These are phyloP conservation scores for Potentilla sterilis DNA, from an alignment of 306 rosid genomes.

Conservation along the genomic window DNA sequence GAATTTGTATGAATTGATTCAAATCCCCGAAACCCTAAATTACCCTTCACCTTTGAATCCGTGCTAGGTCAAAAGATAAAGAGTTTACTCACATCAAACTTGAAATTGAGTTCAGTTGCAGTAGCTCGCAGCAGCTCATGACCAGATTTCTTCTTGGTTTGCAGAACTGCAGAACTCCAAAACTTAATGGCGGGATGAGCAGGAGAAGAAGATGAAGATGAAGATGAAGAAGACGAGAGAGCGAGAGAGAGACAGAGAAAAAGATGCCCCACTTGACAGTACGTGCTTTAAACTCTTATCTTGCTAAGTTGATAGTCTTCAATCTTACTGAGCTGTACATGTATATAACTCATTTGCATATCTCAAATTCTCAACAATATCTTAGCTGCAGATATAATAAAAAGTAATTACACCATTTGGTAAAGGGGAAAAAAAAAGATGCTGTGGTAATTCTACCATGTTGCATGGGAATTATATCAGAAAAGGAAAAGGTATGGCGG, in stretches of 20 bases:
- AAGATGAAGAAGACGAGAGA: neutral
- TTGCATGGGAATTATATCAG: conserved; percentile 32
- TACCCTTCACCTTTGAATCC: conserved; percentile 2
- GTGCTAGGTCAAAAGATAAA: conserved; percentile 1
- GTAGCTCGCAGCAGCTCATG: neutral
- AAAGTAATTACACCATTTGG: conserved; percentile 19
- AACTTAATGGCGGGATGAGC: neutral
- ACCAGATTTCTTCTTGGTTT: conserved; percentile 11
- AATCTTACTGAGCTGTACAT: conserved; percentile 12
- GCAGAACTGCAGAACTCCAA: neutral
- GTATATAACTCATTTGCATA: neutral
- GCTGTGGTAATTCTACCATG: conserved; percentile 33
- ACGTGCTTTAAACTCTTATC: conserved; percentile 8
- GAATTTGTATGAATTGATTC: neutral
- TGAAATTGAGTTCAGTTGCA: conserved; percentile 9
- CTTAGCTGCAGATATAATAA: conserved; percentile 7
- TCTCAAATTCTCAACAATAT: neutral
- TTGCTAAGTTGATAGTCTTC: neutral
- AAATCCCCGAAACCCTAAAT: conserved; percentile 13
- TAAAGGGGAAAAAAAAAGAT: conserved; percentile 33
- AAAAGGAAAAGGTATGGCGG: conserved; percentile 34
- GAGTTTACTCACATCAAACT: neutral
- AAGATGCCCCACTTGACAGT: conserved; percentile 2
- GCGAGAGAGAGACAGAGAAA: neutral
- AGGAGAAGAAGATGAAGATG: neutral